Percentiles rank a stretch among this genome's conserved stretches.
phyloP scores from a whole-genome alignment of 352 stramenopile species.

The Phytophthora crassamura region DNA sequence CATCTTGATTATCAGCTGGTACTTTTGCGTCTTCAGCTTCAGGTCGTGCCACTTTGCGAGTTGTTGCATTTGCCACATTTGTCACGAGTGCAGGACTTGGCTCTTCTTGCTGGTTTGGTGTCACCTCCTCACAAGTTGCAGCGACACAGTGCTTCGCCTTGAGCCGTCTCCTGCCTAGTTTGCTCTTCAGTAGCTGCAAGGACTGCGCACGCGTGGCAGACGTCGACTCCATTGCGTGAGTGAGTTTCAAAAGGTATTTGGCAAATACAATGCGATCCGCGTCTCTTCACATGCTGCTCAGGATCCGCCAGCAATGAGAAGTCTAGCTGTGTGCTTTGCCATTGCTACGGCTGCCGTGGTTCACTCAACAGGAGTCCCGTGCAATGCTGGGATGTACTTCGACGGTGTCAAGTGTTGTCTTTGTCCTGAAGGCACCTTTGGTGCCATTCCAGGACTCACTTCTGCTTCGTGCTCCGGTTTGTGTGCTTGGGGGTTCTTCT shows the following conservation, averaged over 20 bases:
- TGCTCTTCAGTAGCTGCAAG: conserved; percentile 40
- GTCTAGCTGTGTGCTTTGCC: background rate
- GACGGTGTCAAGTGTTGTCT: conserved; percentile 44
- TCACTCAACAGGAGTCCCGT: conserved; percentile 23
- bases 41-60: background rate
- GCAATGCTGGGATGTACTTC: conserved; percentile 57
- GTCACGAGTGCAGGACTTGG: too few relatives aligned
- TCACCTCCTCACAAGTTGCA: conserved; percentile 1
- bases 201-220: conserved; percentile 13
- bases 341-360: conserved; percentile 3
- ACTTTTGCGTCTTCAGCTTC: conserved; percentile 12
- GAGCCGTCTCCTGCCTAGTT: conserved; percentile 20
- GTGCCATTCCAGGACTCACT: conserved; percentile 44
- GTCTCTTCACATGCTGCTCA: conserved; percentile 20
- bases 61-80: too few relatives aligned
- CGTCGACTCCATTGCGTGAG: conserved; percentile 9
- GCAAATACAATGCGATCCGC: background rate
- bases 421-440: conserved; percentile 64
- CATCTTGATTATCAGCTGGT: conserved; percentile 23
- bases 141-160: conserved; percentile 6
- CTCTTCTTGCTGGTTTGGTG: conserved; percentile 26
- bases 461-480: conserved; percentile 51
- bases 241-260: background rate
- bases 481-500: conserved; percentile 63
- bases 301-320: conserved; percentile 2